These are phyloP conservation scores for Lactarius vividus DNA, from an alignment of 768 basidiomycete species.

Conservation along the genomic window DNA sequence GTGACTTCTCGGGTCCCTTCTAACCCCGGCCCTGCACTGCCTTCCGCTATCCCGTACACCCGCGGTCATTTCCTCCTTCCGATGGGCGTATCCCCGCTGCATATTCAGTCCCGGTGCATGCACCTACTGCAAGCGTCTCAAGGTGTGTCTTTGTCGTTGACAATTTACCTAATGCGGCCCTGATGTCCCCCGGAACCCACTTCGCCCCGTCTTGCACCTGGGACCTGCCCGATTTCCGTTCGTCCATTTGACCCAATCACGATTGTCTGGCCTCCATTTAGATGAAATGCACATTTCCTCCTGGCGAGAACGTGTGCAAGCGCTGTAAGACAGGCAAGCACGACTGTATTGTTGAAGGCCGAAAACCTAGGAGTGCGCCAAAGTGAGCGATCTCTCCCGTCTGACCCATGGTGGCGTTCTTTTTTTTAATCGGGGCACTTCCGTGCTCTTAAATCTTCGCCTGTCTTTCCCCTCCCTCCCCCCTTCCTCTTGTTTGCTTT, in stretches of 20 bases:
- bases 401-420: background rate
- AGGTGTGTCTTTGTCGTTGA: conserved; percentile 49
- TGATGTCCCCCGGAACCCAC: conserved; percentile 5
- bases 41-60: conserved; percentile 10
- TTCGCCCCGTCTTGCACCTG: background rate
- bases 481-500: conserved; percentile 30
- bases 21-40: conserved; percentile 16
- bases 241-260: conserved; percentile 13
- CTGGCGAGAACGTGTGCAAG: conserved; percentile 69
- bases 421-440: conserved; percentile 2
- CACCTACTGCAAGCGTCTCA: conserved; percentile 83
- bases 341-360: conserved; percentile 79
- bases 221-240: background rate
- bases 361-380: conserved; percentile 73
- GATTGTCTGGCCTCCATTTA: conserved; percentile 31
- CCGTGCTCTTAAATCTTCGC: conserved; percentile 33
- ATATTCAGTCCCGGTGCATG: conserved; percentile 70
- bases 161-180: background rate
- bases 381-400: conserved; percentile 57
- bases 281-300: conserved; percentile 88
- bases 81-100: conserved; percentile 5
- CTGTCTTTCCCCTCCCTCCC: conserved; percentile 31
- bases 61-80: conserved; percentile 3
- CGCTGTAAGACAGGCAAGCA: conserved; percentile 72
- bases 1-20: conserved; percentile 8